These are phyloP conservation scores for Phytophthora uliginosa DNA, from an alignment of 352 stramenopile species.

Conservation along the genomic window DNA sequence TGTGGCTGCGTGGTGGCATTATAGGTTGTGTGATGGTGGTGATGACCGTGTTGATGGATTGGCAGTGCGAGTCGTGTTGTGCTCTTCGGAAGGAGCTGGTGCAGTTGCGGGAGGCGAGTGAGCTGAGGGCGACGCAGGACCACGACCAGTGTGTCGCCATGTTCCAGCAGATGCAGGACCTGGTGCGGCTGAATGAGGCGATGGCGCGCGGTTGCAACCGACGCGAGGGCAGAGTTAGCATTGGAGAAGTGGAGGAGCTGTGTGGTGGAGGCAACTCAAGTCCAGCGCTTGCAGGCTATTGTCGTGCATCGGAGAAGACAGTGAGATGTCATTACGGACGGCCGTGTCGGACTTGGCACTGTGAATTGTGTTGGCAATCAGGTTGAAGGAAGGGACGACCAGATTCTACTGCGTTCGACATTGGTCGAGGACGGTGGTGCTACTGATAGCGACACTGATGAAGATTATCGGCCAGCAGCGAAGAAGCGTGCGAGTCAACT, in stretches of 20 bases:
- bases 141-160: conserved; percentile 51
- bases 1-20: too few species aligned
- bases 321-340: conserved; percentile 12
- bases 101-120: conserved; percentile 21
- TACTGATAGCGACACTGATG: not conserved
- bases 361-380: conserved; percentile 6
- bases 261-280: too few species aligned
- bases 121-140: conserved; percentile 40
- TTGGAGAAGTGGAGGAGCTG: not conserved
- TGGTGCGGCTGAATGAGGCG: conserved; percentile 48
- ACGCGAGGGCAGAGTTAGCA: not conserved
- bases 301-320: conserved; percentile 37
- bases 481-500: conserved; percentile 23
- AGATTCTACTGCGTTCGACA: not conserved
- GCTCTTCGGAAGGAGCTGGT: conserved; percentile 26
- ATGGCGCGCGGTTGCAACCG: conserved; percentile 8
- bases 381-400: conserved; percentile 3
- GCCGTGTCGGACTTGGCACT: not conserved
- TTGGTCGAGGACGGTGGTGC: not conserved
- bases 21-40: too few species aligned
- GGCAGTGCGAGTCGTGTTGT: conserved; percentile 29
- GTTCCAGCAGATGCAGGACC: conserved; percentile 57
- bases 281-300: conserved; percentile 44
- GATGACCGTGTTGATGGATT: not conserved
- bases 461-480: not conserved